Evolutionary conservation across 31 red algal species (phyloP).

Genomic region (Asparagopsis taxiformis): DNA sequence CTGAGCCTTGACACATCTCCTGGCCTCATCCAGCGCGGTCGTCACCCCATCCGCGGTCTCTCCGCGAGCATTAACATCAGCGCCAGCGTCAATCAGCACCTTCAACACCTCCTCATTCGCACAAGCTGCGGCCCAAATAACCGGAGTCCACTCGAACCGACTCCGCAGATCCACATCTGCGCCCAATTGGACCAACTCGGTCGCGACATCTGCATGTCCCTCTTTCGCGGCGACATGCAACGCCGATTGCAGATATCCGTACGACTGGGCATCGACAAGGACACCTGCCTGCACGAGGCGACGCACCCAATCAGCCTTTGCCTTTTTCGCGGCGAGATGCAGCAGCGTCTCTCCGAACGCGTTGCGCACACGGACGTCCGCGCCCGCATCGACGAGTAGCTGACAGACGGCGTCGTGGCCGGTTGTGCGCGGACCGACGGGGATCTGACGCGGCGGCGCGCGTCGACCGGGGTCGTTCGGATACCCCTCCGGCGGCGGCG

Average conservation of each 20-base stretch:
- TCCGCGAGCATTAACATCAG: slow-evolving; percentile 17
- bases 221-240: slow-evolving; percentile 48
- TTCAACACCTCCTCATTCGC: slow-evolving; percentile 9
- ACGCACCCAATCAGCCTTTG: slow-evolving; percentile 6
- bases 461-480: slow-evolving; percentile 11
- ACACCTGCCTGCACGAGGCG: slow-evolving; percentile 9
- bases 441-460: slow-evolving; percentile 10
- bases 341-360: slow-evolving; percentile 31
- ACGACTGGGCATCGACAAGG: slow-evolving; percentile 11
- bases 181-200: not conserved
- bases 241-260: slow-evolving; percentile 29
- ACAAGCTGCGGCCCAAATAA: slow-evolving; percentile 43
- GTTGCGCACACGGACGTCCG: slow-evolving; percentile 7
- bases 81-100: slow-evolving; percentile 23
- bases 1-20: slow-evolving; percentile 10
- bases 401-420: slow-evolving; percentile 41
- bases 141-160: slow-evolving; percentile 33
- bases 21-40: slow-evolving; percentile 40
- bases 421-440: slow-evolving; percentile 1
- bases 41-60: not conserved
- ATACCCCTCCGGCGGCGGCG: slow-evolving; percentile 40
- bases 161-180: slow-evolving; percentile 21
- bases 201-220: slow-evolving; percentile 26
- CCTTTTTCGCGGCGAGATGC: slow-evolving; percentile 45
- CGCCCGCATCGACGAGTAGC: slow-evolving; percentile 30